Percentiles rank a stretch among this genome's conserved stretches.
These are phyloP conservation scores for Pichia sp. DNA, from an alignment of 1,139 yeast species.

Conservation along the genomic window DNA sequence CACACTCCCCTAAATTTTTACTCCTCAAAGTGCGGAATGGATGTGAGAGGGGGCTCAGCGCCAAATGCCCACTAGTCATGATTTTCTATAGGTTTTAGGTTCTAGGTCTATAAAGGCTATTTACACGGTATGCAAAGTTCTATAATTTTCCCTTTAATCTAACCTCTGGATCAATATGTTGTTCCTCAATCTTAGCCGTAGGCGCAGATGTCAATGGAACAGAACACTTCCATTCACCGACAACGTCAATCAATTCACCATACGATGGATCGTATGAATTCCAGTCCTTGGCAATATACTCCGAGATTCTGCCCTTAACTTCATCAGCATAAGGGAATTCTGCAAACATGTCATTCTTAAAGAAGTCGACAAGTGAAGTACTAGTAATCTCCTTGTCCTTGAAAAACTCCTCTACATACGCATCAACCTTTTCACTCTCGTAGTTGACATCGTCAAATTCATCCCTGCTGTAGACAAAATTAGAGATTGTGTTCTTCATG, in stretches of 20 bases:
- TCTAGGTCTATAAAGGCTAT: no score
- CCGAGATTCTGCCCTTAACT: conserved; percentile 13
- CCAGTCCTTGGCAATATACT: conserved; percentile 16
- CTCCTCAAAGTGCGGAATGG: no score
- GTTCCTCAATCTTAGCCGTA: conserved; percentile 27
- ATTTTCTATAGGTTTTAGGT: no score
- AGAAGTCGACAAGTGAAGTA: conserved; percentile 10
- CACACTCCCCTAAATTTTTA: no score
- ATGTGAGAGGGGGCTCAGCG: no score
- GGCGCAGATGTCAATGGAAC: conserved; percentile 39
- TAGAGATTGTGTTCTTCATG: conserved; percentile 22
- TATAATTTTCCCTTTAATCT: conserved; percentile 20
- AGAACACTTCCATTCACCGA: conserved; percentile 38
- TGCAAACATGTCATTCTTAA: conserved; percentile 14
- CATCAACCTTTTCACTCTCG: conserved; percentile 22
- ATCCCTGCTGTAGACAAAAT: conserved; percentile 22
- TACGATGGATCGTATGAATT: conserved; percentile 4
- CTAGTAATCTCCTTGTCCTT: conserved; percentile 9
- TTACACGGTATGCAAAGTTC: no score
- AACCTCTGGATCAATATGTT: conserved; percentile 19
- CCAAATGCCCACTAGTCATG: no score
- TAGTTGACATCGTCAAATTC: conserved; percentile 23
- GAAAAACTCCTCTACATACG: conserved; percentile 13
- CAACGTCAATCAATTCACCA: conserved; percentile 27
- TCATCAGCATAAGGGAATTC: conserved; percentile 15